Evolutionary conservation across 495 filamentous ascomycete species (phyloP), one percentile per base, ranked within the genome.

Genomic region (Bacidia gigantensis): DNA sequence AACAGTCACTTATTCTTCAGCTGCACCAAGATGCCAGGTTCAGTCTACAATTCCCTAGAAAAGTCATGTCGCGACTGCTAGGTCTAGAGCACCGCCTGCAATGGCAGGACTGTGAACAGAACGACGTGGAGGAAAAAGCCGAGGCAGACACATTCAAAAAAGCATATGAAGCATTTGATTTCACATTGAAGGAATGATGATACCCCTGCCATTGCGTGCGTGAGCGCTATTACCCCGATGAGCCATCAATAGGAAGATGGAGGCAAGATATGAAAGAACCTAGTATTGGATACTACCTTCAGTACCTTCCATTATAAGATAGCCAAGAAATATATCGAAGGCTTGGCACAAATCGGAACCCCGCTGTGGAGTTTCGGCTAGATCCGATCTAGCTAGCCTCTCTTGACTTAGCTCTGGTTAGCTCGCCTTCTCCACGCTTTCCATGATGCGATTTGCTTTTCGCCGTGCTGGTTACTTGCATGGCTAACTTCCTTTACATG

Each of bases 121-220:
- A 77, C 1, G 68, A 82, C 55, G 76, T 72, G 21, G 86, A 95
- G 58, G 92, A 98, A 67, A 75, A 72, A 45, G 71, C 73, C 26
- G 89, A 96, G 64, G 86, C 82, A n/a, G 74, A 76, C 50, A 77
- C 73, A 23, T 94, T 96, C 59, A 87, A 90, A 64, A 72, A 74
- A 52, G 84, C 80, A n/a, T 98, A 94, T 58, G 81, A 86, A 66
- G 71, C 76, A 43, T 94, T 82, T 76, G 87, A 97, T 69, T 95
- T 95, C 64, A 35, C 39, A 17, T 39, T 42, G 18, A 22, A 41
- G 20, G 2, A 41, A 51, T 26, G 21, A 24, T 32, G 49, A 51
- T 51, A 51, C 49, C 32, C 49, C 10, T 22, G 20, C 20, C 23
- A 24, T 23, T 35, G 29, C 29, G 5, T 5, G 29, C 29, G 29